A percentile compares a stretch with the other conserved stretches of the same genome.
phyloP scores from a whole-genome alignment of 495 filamentous ascomycete species.

The Annulohypoxylon stygium region DNA sequence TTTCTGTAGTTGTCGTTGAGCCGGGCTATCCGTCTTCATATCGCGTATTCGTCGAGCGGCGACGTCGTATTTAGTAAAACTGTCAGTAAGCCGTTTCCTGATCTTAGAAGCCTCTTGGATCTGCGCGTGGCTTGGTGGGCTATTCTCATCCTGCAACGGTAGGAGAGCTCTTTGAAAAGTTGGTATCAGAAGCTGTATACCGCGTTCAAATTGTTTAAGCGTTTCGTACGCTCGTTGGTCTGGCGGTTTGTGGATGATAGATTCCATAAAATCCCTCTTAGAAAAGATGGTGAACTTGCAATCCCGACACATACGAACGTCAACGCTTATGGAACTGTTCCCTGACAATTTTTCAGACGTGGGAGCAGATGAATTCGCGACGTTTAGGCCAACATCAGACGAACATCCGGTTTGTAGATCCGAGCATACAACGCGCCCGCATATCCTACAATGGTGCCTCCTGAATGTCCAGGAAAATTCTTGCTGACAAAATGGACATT shows the following conservation, averaged over 20 bases:
- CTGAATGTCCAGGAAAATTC: constrained; percentile 93
- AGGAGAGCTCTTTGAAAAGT: constrained; percentile 85
- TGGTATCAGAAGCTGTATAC: constrained; percentile 86
- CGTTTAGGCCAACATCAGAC: constrained; percentile 81
- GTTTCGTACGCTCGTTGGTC: constrained; percentile 89
- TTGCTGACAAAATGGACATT: constrained; percentile 94
- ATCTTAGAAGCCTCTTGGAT: constrained; percentile 91
- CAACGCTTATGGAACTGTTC: constrained; percentile 72
- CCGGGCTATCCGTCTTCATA: constrained; percentile 75
- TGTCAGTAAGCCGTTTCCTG: constrained; percentile 89
- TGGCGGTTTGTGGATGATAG: constrained; percentile 74
- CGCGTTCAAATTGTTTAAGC: constrained; percentile 87
- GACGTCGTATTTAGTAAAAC: constrained; percentile 89
- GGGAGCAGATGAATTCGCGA: constrained; percentile 59
- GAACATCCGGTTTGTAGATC: constrained; percentile 88
- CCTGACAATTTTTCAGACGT: constrained; percentile 53
- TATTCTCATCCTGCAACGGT: constrained; percentile 58
- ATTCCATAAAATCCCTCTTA: constrained; percentile 82
- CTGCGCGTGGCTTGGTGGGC: constrained; percentile 77
- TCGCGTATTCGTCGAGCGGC: constrained; percentile 87
- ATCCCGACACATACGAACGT: constrained; percentile 91
- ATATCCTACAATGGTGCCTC: constrained; percentile 94
- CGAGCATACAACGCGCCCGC: constrained; percentile 91
- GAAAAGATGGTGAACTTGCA: constrained; percentile 89
- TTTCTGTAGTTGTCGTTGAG: constrained; percentile 83